These are phyloP conservation scores for Phytophthora capsici DNA, from an alignment of 352 stramenopile species.

Conservation along the genomic window DNA sequence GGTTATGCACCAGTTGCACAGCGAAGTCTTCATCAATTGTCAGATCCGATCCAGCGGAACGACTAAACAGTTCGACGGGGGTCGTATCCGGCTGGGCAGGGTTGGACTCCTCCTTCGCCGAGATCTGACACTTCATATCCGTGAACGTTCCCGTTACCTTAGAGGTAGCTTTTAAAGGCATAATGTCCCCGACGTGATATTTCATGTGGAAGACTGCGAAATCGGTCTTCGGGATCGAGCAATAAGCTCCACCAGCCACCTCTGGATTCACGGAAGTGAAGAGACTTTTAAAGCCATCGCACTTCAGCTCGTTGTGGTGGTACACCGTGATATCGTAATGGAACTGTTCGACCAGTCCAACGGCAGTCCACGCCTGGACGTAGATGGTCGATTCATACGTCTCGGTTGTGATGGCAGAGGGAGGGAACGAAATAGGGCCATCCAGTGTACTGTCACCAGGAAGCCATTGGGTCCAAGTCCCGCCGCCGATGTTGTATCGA, in stretches of 20 bases:
- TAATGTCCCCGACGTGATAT: conserved; percentile 5
- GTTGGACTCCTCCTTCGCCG: not conserved
- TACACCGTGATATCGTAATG: conserved; percentile 49
- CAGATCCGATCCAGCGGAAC: not conserved
- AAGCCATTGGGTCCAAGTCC: conserved; percentile 12
- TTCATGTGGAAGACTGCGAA: conserved; percentile 25
- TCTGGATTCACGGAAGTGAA: not conserved
- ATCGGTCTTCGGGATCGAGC: conserved; percentile 27
- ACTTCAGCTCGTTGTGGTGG: conserved; percentile 33
- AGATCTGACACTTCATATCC: conserved; percentile 6
- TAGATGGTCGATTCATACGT: conserved; percentile 35
- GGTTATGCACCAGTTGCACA: conserved; percentile 53
- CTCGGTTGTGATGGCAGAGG: no score
- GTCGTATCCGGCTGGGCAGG: no score
- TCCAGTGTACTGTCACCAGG: conserved; percentile 1
- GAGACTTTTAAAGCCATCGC: conserved; percentile 7
- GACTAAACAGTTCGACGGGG: no score
- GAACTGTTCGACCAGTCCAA: conserved; percentile 33
- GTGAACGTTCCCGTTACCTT: conserved; percentile 6
- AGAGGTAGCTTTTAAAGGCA: conserved; percentile 15
- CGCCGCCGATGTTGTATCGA: conserved; percentile 48
- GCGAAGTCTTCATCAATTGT: conserved; percentile 38
- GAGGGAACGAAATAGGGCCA: conserved; percentile 30
- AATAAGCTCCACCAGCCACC: conserved; percentile 2
- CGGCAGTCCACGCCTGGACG: conserved; percentile 62